phyloP scores from a whole-genome alignment of 352 stramenopile genomes.

The Lagenidium giganteum region DNA sequence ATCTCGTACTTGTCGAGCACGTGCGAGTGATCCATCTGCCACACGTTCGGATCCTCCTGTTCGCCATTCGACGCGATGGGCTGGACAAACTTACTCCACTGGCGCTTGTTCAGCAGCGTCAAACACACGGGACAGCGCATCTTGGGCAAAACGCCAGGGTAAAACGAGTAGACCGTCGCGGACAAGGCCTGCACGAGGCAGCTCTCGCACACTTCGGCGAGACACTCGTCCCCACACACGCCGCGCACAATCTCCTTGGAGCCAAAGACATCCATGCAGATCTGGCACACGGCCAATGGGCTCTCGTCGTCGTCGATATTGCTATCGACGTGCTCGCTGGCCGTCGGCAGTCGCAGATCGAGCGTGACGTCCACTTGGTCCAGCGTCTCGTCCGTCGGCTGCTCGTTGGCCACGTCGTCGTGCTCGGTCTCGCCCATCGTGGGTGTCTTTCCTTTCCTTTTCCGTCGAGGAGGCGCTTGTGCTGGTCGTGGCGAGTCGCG shows the following conservation, averaged over 20 bases:
- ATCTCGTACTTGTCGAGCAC: slow-evolving; percentile 55
- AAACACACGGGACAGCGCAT: slow-evolving; percentile 62
- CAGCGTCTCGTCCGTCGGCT: slow-evolving; percentile 4
- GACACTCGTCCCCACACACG: slow-evolving; percentile 32
- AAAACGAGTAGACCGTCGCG: slow-evolving; percentile 51
- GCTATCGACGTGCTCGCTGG: background rate
- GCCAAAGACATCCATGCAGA: slow-evolving; percentile 48
- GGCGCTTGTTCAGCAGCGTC: slow-evolving; percentile 38
- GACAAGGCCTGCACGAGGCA: slow-evolving; percentile 51
- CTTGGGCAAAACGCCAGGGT: slow-evolving; percentile 55
- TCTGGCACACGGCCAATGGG: slow-evolving; percentile 38
- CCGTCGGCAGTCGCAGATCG: slow-evolving; percentile 5
- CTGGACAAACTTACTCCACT: slow-evolving; percentile 33
- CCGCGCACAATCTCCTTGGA: slow-evolving; percentile 22
- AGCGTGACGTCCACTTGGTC: slow-evolving; percentile 10
- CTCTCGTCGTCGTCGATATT: slow-evolving; percentile 12
- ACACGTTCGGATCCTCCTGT: background rate
- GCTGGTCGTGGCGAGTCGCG: background rate
- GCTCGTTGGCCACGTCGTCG: slow-evolving; percentile 3
- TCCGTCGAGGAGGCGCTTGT: slow-evolving; percentile 1
- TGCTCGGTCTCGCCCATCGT: slow-evolving; percentile 3
- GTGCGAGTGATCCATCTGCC: slow-evolving; percentile 28
- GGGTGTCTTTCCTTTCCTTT: background rate
- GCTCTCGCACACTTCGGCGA: slow-evolving; percentile 30
- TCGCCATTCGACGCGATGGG: background rate